phyloP scores from a whole-genome alignment of 176 grass and related monocot genomes.

The Aegilops bicornis region DNA sequence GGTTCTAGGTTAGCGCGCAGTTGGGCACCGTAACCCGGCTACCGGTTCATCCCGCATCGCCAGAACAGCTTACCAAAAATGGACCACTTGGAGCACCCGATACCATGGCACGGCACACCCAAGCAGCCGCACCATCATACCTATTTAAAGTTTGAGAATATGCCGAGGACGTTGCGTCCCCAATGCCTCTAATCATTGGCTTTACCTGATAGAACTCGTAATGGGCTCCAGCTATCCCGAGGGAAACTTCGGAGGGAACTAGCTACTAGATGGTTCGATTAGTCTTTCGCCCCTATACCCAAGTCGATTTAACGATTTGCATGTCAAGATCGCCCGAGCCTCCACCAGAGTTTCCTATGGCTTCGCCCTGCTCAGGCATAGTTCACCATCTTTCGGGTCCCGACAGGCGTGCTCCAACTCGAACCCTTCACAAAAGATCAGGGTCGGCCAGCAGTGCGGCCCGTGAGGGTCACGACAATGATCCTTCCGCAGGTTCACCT shows the following conservation, averaged over 20 bases:
- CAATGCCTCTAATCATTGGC: constrained; percentile 85
- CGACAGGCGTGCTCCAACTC: constrained; percentile 59
- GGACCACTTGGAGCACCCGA: constrained; percentile 50
- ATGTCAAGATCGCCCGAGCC: constrained; percentile 20
- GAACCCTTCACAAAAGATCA: constrained; percentile 68
- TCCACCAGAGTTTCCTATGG: constrained; percentile 80
- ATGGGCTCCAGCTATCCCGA: constrained; percentile 65
- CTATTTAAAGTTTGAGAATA: too few species aligned
- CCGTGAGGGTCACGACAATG: too few species aligned
- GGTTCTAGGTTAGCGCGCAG: constrained; percentile 43
- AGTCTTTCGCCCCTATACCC: constrained; percentile 71
- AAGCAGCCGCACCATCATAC: too few species aligned
- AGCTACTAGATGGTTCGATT: constrained; percentile 55
- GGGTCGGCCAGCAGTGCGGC: background rate
- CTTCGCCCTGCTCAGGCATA: constrained; percentile 64
- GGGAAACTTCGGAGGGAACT: constrained; percentile 29
- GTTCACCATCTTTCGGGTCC: constrained; percentile 73
- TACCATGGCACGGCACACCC: background rate
- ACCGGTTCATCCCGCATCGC: constrained; percentile 43
- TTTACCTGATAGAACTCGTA: constrained; percentile 77
- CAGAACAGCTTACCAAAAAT: constrained; percentile 57
- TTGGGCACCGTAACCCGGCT: constrained; percentile 29
- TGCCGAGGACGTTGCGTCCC: constrained; percentile 55
- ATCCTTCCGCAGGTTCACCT: too few species aligned
- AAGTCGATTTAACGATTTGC: constrained; percentile 16